A percentile compares a stretch with the other conserved stretches of the same genome.
Conservation (phyloP, 31 red algal genomes). For the Endocladia muricata region DNA sequence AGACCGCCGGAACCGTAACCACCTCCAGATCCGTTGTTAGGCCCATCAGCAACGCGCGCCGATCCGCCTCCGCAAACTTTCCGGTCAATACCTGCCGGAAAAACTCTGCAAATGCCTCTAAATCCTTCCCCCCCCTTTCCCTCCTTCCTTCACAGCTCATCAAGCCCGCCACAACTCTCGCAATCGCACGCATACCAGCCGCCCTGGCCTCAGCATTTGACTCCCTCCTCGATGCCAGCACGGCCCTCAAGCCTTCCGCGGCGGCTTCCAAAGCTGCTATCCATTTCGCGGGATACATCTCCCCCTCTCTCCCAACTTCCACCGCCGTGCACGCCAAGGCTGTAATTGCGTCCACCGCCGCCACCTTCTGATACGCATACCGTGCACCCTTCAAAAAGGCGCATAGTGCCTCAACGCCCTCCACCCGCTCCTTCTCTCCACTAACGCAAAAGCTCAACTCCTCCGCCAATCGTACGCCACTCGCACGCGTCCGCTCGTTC, state of each 20-base stretch:
- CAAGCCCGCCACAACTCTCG: not conserved
- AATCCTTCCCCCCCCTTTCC: not conserved
- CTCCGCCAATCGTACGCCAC: constrained; percentile 7
- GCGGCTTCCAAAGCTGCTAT: constrained; percentile 2
- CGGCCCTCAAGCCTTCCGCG: not conserved
- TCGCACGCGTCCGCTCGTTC: constrained; percentile 20
- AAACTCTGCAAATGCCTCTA: not conserved
- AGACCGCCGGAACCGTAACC: not conserved
- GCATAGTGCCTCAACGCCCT: not conserved
- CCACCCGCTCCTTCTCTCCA: constrained; percentile 6
- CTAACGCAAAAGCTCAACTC: constrained; percentile 31
- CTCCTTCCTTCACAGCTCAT: too few relatives aligned
- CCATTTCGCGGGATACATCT: not conserved
- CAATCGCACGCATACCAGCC: not conserved
- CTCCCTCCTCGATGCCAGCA: not conserved
- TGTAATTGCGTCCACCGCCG: constrained; percentile 21
- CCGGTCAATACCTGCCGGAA: constrained; percentile 14
- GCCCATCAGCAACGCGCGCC: not conserved
- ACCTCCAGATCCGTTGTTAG: not conserved
- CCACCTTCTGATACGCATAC: constrained; percentile 72
- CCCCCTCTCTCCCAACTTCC: too few relatives aligned
- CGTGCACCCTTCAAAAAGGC: constrained; percentile 23
- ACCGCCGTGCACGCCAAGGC: not conserved
- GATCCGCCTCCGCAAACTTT: constrained; percentile 3
- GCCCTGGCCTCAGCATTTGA: not conserved